phyloP scores from a whole-genome alignment of 1,139 yeast species.

The Meyerozyma sp. region DNA sequence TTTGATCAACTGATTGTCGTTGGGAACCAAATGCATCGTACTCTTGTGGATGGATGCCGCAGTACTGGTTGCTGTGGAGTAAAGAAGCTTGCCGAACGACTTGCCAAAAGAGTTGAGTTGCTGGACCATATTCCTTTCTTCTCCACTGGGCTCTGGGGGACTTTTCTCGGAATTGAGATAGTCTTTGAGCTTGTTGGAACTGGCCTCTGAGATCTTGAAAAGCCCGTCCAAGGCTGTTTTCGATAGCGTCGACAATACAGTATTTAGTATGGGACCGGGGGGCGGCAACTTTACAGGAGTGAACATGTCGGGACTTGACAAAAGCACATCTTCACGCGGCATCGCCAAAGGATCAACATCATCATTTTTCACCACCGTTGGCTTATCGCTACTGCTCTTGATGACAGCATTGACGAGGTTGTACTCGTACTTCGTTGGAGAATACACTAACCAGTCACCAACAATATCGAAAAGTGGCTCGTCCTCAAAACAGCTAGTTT shows the following conservation, averaged over 20 bases:
- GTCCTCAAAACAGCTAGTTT: conserved; percentile 34
- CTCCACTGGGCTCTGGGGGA: neutral
- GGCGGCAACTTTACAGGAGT: conserved; percentile 46
- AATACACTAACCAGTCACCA: conserved; percentile 49
- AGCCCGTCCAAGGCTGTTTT: conserved; percentile 52
- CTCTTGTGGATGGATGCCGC: conserved; percentile 27
- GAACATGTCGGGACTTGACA: conserved; percentile 15
- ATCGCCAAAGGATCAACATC: conserved; percentile 2
- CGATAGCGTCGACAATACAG: conserved; percentile 44
- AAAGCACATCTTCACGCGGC: conserved; percentile 3
- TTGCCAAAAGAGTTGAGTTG: conserved; percentile 28
- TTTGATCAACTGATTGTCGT: conserved; percentile 32
- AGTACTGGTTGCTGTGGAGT: conserved; percentile 32
- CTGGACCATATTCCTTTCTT: conserved; percentile 11
- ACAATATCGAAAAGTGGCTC: conserved; percentile 45
- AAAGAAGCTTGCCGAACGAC: conserved; percentile 23
- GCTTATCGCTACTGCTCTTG: conserved; percentile 4
- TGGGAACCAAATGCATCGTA: conserved; percentile 18
- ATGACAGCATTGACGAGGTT: conserved; percentile 21
- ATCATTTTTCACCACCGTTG: conserved; percentile 4
- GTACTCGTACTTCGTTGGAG: conserved; percentile 35
- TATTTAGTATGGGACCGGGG: conserved; percentile 39
- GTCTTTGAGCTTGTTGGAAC: conserved; percentile 39
- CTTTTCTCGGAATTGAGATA: conserved; percentile 22
- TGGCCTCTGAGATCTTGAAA: conserved; percentile 42